A percentile compares a stretch with the other conserved stretches of the same genome.
Conservation (phyloP, 2,329 filamentous ascomycete genomes). For the Diaporthe vexans region DNA sequence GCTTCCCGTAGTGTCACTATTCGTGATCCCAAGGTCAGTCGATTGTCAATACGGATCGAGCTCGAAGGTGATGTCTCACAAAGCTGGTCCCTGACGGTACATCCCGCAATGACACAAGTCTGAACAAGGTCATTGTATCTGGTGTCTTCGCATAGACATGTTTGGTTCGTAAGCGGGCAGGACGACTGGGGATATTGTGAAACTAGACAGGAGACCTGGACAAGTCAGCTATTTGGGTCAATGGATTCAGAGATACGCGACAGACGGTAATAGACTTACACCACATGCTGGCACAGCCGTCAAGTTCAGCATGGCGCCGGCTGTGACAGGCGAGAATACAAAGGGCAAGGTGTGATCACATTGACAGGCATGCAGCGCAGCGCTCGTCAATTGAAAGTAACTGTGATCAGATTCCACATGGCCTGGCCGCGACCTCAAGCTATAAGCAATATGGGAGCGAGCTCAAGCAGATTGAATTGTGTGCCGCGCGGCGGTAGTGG, state of each 20-base stretch:
- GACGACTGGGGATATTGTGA: conserved; percentile 8
- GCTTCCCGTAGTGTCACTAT: conserved; percentile 28
- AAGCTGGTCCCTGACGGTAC: conserved; percentile 28
- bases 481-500: neutral
- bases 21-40: neutral
- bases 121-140: conserved; percentile 5
- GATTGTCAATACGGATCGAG: too few species aligned
- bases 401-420: conserved; percentile 13
- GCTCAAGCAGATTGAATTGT: neutral
- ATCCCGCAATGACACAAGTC: conserved; percentile 27
- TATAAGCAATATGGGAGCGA: conserved; percentile 4
- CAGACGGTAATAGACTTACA: conserved; percentile 14
- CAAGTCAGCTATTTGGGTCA: neutral
- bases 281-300: conserved; percentile 34
- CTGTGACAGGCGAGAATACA: neutral
- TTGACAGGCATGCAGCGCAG: conserved; percentile 6
- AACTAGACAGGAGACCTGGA: conserved; percentile 26
- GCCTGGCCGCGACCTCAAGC: neutral
- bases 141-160: conserved; percentile 32
- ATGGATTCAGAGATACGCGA: neutral
- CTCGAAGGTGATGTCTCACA: conserved; percentile 8
- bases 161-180: conserved; percentile 18
- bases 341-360: conserved; percentile 2
- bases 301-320: conserved; percentile 29
- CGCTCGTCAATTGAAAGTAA: neutral